Percentiles rank a stretch among this genome's conserved stretches.
These are phyloP conservation scores for Dioscorea alata DNA, from an alignment of 106 monocot genomes.

Conservation along the genomic window DNA sequence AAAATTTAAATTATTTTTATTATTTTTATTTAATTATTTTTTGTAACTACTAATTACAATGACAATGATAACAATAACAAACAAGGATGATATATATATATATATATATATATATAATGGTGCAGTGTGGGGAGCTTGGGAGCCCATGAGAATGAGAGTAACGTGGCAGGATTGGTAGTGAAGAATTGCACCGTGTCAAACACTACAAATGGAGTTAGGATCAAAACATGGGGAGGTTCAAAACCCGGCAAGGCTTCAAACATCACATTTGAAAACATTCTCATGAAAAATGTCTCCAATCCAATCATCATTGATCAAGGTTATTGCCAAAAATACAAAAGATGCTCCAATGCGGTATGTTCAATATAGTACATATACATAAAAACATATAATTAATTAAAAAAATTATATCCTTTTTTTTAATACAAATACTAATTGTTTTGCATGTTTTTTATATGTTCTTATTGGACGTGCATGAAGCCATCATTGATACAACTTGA, in stretches of 20 bases:
- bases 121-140: conserved; percentile 61
- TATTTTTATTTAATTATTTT: no score
- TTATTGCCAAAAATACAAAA: conserved; percentile 29
- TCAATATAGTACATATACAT: no score
- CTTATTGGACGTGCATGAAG: not conserved
- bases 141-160: conserved; percentile 31
- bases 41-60: no score
- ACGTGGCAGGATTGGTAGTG: conserved; percentile 30
- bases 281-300: conserved; percentile 34
- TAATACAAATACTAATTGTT: not conserved
- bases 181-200: conserved; percentile 40
- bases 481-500: conserved; percentile 17
- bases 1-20: no score
- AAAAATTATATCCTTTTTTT: not conserved
- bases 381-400: no score
- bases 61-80: no score
- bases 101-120: not conserved
- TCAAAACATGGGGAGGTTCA: conserved; percentile 55
- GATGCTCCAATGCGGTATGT: not conserved
- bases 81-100: no score
- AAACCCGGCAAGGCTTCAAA: conserved; percentile 17
- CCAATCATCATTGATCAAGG: conserved; percentile 66
- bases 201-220: conserved; percentile 46
- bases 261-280: conserved; percentile 38
- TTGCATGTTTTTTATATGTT: not conserved